Percentiles rank a stretch among this genome's conserved stretches.
These are phyloP conservation scores for Serendipita sp. DNA, from an alignment of 768 basidiomycete species.

Conservation along the genomic window DNA sequence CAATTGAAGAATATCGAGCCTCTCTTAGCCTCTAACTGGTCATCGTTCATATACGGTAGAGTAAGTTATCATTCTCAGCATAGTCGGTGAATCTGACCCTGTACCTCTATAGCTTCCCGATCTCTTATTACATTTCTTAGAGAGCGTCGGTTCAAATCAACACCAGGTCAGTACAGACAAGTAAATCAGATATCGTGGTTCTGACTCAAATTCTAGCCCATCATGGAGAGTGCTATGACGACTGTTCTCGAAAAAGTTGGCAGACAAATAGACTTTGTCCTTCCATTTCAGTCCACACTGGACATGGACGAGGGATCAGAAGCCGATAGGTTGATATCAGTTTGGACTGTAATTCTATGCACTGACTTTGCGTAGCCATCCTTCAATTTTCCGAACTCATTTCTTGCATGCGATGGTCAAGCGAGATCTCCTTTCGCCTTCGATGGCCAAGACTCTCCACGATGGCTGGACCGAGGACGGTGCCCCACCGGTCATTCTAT, in stretches of 20 bases:
- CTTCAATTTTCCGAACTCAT: neutral
- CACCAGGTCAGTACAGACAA: neutral
- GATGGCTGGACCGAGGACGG: neutral
- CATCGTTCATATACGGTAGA: neutral
- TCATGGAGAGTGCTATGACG: neutral
- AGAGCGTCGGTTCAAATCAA: neutral
- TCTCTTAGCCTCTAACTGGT: neutral
- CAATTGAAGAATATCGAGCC: neutral
- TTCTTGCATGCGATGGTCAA: neutral
- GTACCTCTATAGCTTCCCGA: neutral
- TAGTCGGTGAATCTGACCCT: no score
- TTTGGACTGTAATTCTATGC: neutral
- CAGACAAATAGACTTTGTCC: neutral
- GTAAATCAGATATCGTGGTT: neutral
- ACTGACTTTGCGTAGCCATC: neutral
- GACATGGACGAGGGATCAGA: neutral
- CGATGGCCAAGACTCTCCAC: neutral
- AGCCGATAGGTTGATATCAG: neutral
- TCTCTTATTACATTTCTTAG: neutral
- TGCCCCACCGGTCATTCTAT: neutral
- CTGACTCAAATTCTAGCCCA: neutral
- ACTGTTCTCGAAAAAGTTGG: neutral
- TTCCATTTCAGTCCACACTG: neutral
- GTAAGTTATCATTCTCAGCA: neutral
- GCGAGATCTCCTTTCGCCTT: neutral